Conservation (phyloP, 83 land plant species). For the Picea abies region DNA sequence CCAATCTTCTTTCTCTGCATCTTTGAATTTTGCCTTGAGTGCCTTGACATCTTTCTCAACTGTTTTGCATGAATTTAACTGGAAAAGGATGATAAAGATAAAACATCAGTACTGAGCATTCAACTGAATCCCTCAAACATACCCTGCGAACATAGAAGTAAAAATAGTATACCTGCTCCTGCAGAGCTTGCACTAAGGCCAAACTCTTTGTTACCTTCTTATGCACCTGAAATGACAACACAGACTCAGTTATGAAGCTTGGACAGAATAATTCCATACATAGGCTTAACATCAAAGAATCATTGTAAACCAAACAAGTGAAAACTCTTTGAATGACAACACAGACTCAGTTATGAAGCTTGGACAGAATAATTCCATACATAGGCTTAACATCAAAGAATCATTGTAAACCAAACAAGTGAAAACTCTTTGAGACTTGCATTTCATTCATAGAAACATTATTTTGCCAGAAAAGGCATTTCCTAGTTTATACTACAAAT, state of each 20-base stretch:
- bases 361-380: neutral
- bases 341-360: neutral
- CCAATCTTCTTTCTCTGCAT: conserved; percentile 33
- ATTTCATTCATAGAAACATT: neutral
- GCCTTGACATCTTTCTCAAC: conserved; percentile 51
- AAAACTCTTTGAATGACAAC: no score
- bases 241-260: no score
- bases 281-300: no score
- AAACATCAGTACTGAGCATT: neutral
- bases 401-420: neutral
- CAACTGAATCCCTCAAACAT: neutral
- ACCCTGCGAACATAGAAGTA: neutral
- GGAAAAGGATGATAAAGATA: conserved; percentile 6
- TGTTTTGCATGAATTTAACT: conserved; percentile 45
- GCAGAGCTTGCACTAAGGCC: conserved; percentile 45
- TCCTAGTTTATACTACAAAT: neutral
- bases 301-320: no score
- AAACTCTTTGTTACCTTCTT: conserved; percentile 54
- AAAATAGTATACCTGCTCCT: conserved; percentile 51
- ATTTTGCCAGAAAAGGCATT: neutral
- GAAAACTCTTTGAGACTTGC: neutral
- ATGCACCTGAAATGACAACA: conserved; percentile 33
- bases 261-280: no score
- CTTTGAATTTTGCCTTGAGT: conserved; percentile 40
- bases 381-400: neutral